Evolutionary conservation across 805 yeast species (phyloP), one percentile per base, ranked within the genome.

Genomic region (Myxozyma nipponensis): DNA sequence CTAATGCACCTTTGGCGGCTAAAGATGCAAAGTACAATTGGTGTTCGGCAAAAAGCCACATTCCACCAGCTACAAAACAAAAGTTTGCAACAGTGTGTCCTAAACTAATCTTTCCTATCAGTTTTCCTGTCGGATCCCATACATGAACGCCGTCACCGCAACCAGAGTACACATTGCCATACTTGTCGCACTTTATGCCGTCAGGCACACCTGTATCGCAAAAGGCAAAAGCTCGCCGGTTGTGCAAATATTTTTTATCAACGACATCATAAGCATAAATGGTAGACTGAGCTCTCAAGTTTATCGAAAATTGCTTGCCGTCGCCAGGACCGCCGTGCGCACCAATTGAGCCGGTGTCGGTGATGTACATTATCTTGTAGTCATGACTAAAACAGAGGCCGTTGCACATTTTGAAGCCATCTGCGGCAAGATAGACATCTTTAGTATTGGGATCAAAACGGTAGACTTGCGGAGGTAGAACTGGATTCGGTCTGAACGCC

Each of bases 361-460:
- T 53, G 26, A 53, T 37, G 26, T 50, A 53, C 30, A 53, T 25
- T 1, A 34, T 42, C 35, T 44, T 47, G 44, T 53, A 50, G 24
- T 53, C 57, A 2, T 56, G 57, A 26, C 57, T 53, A 26, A 53
- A 53, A 39, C 57, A 53, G n/a, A 53, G 51, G 9, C 57, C 57
- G 38, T 53, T 53, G 50, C 57, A 53, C 50, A 40, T 42, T 35
- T 6, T 38, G 39, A 50, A 53, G 17, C 51, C 46, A 32, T 53
- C 57, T 3, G 57, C 57, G 17, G 46, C 52, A 25, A 30, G 23
- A 42, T 26, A 47, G 25, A 42, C 23, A 24, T 53, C 45, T 18
- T 26, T 23, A 2, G 57, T 46, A n/a, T 43, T 21, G 19, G 57
- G 57, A 17, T 22, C 37, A 32, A 53, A 53, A 4, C 57, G 45